Conservation (phyloP, 208 protist genomes). For the Willaertia magna region DNA sequence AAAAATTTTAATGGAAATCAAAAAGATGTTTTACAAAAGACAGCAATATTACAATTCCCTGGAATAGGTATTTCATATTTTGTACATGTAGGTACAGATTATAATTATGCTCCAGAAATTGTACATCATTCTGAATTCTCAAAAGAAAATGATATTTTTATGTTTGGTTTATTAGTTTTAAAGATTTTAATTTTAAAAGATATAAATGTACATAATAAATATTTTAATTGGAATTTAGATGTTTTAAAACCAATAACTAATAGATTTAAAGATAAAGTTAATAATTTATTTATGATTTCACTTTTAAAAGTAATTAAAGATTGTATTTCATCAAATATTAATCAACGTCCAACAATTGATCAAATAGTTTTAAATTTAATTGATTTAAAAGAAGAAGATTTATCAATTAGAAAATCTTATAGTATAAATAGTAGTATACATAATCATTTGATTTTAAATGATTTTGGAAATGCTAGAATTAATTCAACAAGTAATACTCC, state of each 20-base stretch:
- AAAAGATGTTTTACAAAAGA: not conserved
- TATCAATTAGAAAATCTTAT: too few species aligned
- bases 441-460: too few species aligned
- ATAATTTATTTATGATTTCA: not conserved
- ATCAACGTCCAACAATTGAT: not conserved
- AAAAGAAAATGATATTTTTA: not conserved
- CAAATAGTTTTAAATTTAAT: not conserved
- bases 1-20: not conserved
- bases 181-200: not conserved
- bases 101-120: not conserved
- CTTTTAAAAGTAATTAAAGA: not conserved
- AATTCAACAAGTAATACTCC: too few species aligned
- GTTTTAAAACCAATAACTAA: not conserved
- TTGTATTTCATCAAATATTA: not conserved
- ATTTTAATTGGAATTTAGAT: not conserved
- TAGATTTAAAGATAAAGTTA: not conserved
- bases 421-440: too few species aligned
- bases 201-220: not conserved
- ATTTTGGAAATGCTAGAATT: too few species aligned
- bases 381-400: not conserved
- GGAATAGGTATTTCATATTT: not conserved
- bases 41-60: not conserved
- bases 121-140: not conserved
- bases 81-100: not conserved
- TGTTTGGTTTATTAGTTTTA: not conserved